These are phyloP conservation scores for Cystobasidium sp. DNA, from an alignment of 1,284 basidiomycete species.

Conservation along the genomic window DNA sequence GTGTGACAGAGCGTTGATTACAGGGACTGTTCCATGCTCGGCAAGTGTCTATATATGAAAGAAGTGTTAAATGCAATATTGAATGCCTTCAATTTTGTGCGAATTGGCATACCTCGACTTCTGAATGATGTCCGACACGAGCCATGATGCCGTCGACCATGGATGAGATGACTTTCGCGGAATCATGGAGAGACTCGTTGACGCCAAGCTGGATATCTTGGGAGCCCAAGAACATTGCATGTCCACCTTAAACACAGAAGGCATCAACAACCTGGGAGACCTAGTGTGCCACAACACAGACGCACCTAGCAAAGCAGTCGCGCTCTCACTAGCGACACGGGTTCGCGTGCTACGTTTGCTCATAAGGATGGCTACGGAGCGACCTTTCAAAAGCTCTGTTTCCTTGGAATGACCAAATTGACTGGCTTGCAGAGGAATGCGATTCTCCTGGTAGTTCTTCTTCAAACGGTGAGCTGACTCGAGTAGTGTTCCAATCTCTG, in stretches of 20 bases:
- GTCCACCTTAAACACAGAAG: slow-evolving; percentile 62
- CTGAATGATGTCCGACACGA: slow-evolving; percentile 85
- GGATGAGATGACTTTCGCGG: slow-evolving; percentile 82
- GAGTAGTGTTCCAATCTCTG: slow-evolving; percentile 64
- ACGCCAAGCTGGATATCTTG: slow-evolving; percentile 96
- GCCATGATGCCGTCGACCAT: slow-evolving; percentile 99
- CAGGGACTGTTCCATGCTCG: slow-evolving; percentile 84
- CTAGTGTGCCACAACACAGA: background rate
- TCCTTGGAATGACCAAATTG: slow-evolving; percentile 46
- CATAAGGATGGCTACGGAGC: slow-evolving; percentile 87
- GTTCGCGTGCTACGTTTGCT: slow-evolving; percentile 93
- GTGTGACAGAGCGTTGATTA: slow-evolving; percentile 92
- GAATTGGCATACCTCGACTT: slow-evolving; percentile 75
- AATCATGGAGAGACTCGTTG: slow-evolving; percentile 86
- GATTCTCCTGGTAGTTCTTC: slow-evolving; percentile 50
- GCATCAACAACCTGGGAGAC: background rate
- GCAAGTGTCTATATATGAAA: slow-evolving; percentile 72
- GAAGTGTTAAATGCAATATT: slow-evolving; percentile 8
- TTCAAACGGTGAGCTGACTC: slow-evolving; percentile 56
- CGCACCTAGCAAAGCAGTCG: slow-evolving; percentile 69
- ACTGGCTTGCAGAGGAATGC: slow-evolving; percentile 13
- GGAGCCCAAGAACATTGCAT: slow-evolving; percentile 87
- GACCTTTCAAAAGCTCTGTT: slow-evolving; percentile 68
- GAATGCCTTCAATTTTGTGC: slow-evolving; percentile 1
- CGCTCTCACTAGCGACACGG: slow-evolving; percentile 83